Evolutionary conservation across 345 rosid genomes (phyloP), one percentile per base, ranked within the genome.

Genomic region (Salix exigua): DNA sequence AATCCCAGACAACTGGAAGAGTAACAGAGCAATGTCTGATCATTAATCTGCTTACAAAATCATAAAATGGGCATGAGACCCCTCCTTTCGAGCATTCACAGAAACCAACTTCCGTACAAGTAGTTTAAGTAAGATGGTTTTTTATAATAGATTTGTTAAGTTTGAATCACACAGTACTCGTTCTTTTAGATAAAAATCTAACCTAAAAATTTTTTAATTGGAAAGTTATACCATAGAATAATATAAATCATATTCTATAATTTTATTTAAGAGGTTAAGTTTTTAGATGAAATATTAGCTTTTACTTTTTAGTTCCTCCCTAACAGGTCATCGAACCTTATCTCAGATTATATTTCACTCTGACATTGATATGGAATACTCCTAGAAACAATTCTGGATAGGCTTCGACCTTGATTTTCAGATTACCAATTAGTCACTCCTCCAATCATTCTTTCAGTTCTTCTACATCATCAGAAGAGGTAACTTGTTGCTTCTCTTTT

Each of bases 211-310:
- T n/a, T n/a, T 30, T 30, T 30, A 30, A 3, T 30, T 30, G 31
- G 2, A 30, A 30, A 30, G 4, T 0, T 30, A 2, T 0, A 30
- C 0, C 3, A 30, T 30, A 30, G 0, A 30, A 30, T 30, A 30
- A 30, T 30, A 30, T 30, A 30, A 30, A 30, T 30, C 0, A 30
- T 30, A 30, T 30, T 30, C 31, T 2, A 30, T 0, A 30, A 30
- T 3, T 30, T 30, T 0, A 30, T 30, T 0, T 30, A 30, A 0
- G 2, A 30, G 0, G 0, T 30, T 30, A 30, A 30, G 0, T 30
- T 30, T 30, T 2, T 30, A 30, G 0, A 30, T 30, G 4, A 30
- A 30, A 30, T 30, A 30, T 30, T 30, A 23, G 5, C 1, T 13
- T 44, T 3, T 13, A 11, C 16, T 44, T 44, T 11, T 44, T 44